These are phyloP conservation scores for Neostapfia colusana DNA, from an alignment of 176 grass and related monocot species.

Conservation along the genomic window DNA sequence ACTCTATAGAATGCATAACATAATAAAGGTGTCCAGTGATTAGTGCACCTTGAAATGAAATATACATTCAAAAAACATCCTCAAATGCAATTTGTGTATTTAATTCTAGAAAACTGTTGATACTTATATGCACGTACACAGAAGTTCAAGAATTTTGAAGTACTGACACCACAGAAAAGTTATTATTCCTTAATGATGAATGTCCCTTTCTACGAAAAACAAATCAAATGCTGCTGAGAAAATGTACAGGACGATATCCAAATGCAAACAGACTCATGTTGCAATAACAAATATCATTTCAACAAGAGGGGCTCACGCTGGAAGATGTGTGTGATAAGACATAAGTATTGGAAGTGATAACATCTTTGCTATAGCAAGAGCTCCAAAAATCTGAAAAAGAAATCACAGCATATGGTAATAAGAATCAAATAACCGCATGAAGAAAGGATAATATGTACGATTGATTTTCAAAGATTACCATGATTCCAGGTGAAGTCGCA, in stretches of 20 bases:
- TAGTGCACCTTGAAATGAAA: constrained; percentile 10
- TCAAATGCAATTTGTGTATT: neutral
- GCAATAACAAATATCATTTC: neutral
- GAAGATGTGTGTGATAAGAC: constrained; percentile 99
- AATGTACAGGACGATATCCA: neutral
- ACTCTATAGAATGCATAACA: neutral
- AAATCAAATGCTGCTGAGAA: neutral
- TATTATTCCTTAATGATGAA: neutral
- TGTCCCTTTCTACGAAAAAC: neutral
- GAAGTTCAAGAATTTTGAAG: neutral
- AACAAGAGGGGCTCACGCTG: constrained; percentile 57
- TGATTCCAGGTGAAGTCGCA: constrained; percentile 88
- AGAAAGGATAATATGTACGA: neutral
- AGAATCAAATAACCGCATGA: neutral
- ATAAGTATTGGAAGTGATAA: constrained; percentile 85
- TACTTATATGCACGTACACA: neutral
- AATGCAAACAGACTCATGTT: constrained; percentile 13
- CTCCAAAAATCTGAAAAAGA: constrained; percentile 92
- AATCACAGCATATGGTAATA: constrained; percentile 13
- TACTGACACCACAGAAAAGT: neutral
- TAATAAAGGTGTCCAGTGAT: constrained; percentile 11
- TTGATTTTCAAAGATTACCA: constrained; percentile 55
- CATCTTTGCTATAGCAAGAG: constrained; percentile 86
- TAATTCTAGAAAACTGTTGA: neutral
- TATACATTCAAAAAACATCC: neutral